phyloP scores from a whole-genome alignment of 1,139 yeast species.

The Yamadazyma dushanensis region DNA sequence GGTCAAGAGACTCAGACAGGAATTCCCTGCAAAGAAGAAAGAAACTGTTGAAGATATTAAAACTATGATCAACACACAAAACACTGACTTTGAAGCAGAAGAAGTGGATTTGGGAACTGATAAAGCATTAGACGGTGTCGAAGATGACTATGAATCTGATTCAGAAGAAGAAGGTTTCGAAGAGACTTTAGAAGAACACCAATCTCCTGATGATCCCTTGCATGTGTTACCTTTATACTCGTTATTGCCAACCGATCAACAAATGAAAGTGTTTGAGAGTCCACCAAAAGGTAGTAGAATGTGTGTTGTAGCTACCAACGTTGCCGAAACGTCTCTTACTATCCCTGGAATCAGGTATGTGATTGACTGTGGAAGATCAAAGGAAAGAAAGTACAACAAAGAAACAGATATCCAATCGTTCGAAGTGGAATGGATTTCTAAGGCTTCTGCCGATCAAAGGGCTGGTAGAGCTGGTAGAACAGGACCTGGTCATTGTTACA shows the following conservation, averaged over 20 bases:
- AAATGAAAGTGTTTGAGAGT: slow-evolving; percentile 84
- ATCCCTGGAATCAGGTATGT: slow-evolving; percentile 96
- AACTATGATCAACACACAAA: slow-evolving; percentile 45
- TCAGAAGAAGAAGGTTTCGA: slow-evolving; percentile 92
- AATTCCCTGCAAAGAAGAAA: slow-evolving; percentile 60
- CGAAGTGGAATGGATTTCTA: slow-evolving; percentile 89
- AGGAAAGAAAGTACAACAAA: slow-evolving; percentile 81
- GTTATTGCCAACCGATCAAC: slow-evolving; percentile 86
- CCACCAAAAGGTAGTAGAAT: slow-evolving; percentile 86
- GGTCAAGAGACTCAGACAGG: slow-evolving; percentile 65
- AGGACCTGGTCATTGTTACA: slow-evolving; percentile 97
- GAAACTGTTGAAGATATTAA: slow-evolving; percentile 32
- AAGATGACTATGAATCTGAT: slow-evolving; percentile 34
- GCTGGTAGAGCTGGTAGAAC: slow-evolving; percentile 99
- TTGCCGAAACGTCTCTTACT: slow-evolving; percentile 96
- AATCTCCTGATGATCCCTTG: slow-evolving; percentile 76
- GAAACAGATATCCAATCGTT: slow-evolving; percentile 91
- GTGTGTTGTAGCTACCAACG: slow-evolving; percentile 95
- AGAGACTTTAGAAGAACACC: slow-evolving; percentile 72
- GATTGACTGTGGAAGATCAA: slow-evolving; percentile 91
- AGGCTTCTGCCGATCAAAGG: slow-evolving; percentile 95
- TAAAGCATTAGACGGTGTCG: slow-evolving; percentile 26
- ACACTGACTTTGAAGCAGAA: slow-evolving; percentile 79
- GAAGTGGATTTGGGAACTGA: slow-evolving; percentile 79
- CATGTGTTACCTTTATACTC: slow-evolving; percentile 93